Conservation (phyloP, 2,329 filamentous ascomycete species). For the Coniochaeta hoffmannii region DNA sequence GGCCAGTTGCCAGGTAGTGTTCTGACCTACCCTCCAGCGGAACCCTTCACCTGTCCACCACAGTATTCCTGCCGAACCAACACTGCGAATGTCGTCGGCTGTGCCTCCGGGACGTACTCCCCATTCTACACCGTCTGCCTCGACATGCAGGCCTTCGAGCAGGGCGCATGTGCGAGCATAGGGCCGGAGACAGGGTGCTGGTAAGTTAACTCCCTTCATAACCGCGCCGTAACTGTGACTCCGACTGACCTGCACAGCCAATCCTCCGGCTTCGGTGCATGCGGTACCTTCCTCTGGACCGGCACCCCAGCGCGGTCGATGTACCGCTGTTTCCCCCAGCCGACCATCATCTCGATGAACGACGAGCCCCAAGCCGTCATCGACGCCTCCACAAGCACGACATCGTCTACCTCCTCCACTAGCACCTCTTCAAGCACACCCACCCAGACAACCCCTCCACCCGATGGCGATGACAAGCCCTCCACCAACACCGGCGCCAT, state of each 20-base stretch:
- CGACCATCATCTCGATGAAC: conserved; percentile 23
- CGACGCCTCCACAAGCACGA: conserved; percentile 19
- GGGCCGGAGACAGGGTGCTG: conserved; percentile 27
- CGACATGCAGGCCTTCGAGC: conserved; percentile 22
- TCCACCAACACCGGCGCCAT: conserved; percentile 9
- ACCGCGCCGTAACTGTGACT: not conserved
- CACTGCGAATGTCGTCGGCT: conserved; percentile 25
- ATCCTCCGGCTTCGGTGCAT: conserved; percentile 17
- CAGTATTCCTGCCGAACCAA: conserved; percentile 21
- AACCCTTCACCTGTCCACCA: conserved; percentile 10
- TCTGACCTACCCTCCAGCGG: conserved; percentile 9
- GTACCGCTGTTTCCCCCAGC: conserved; percentile 24
- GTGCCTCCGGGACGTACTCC: conserved; percentile 19
- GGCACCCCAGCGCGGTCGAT: conserved; percentile 24
- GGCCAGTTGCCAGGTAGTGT: too few relatives aligned
- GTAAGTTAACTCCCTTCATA: conserved; percentile 13
- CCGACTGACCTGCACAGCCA: conserved; percentile 2
- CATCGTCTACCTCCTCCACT: conserved; percentile 6
- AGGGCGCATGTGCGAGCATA: conserved; percentile 20
- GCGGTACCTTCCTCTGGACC: conserved; percentile 29
- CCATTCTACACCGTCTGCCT: conserved; percentile 27
- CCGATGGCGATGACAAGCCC: not conserved
- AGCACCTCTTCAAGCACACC: not conserved
- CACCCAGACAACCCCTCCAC: not conserved
- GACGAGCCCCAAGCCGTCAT: conserved; percentile 25